These are phyloP conservation scores for Trichoderma sp. DNA, from an alignment of 2,329 filamentous ascomycete genomes.

Conservation along the genomic window DNA sequence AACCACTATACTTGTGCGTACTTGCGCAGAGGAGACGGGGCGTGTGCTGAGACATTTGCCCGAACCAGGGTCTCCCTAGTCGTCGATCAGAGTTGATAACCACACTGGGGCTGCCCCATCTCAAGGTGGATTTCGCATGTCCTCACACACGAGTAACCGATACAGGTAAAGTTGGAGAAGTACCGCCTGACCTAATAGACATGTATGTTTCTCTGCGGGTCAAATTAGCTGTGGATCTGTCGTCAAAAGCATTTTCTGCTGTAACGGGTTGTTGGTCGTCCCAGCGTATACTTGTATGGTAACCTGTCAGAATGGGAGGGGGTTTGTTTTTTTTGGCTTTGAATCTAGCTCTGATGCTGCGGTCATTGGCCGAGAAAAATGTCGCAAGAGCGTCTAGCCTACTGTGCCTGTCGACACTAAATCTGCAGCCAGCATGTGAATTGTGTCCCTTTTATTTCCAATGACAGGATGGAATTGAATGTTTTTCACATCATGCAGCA, in stretches of 20 bases:
- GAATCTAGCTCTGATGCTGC: slow-evolving; percentile 8
- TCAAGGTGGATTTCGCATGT: not conserved
- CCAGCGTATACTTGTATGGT: not conserved
- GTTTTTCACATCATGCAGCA: not conserved
- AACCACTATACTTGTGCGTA: not conserved
- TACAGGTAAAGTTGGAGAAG: not conserved
- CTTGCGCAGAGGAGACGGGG: not conserved
- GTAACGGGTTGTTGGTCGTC: not conserved
- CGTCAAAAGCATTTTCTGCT: not conserved
- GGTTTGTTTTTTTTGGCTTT: not conserved
- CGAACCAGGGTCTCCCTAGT: slow-evolving; percentile 10
- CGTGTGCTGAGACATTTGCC: not conserved
- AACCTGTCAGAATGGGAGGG: not conserved
- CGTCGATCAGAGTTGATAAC: slow-evolving; percentile 22
- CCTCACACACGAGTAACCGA: not conserved
- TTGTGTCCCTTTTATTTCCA: not conserved
- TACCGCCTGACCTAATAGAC: slow-evolving; percentile 20
- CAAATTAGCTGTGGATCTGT: slow-evolving; percentile 22
- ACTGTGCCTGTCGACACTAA: not conserved
- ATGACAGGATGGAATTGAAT: not conserved
- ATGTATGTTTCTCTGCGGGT: slow-evolving; percentile 10
- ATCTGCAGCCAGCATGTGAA: not conserved
- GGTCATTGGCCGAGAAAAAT: slow-evolving; percentile 9
- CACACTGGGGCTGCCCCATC: not conserved
- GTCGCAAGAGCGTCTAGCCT: slow-evolving; percentile 9